These are phyloP conservation scores for Trichoderma virens DNA, from an alignment of 495 filamentous ascomycete genomes.

Conservation along the genomic window DNA sequence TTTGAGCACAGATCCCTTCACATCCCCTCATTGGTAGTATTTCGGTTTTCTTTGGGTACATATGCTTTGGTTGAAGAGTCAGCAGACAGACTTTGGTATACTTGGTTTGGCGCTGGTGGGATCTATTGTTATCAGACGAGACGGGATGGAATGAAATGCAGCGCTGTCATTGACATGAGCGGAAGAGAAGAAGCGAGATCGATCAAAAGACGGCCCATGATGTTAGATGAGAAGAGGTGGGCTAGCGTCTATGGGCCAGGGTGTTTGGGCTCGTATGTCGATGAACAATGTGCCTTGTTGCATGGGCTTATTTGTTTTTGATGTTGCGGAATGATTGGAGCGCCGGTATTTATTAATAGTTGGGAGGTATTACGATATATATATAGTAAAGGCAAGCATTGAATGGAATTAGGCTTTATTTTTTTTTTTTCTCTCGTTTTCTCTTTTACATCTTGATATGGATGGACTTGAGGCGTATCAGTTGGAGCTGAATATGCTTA, in stretches of 20 bases:
- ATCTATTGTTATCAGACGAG: neutral
- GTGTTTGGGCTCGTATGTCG: too few relatives aligned
- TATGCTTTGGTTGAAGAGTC: slow-evolving; percentile 8
- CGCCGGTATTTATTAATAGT: neutral
- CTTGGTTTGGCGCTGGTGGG: slow-evolving; percentile 1
- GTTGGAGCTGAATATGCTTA: neutral
- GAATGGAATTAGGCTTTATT: neutral
- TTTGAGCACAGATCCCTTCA: neutral
- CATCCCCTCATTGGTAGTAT: neutral
- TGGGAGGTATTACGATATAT: neutral
- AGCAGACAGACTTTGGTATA: neutral
- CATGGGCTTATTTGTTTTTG: neutral
- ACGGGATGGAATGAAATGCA: neutral
- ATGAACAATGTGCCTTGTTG: too few relatives aligned
- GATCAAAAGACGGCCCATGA: neutral
- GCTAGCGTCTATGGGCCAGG: too few relatives aligned
- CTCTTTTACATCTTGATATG: too few relatives aligned
- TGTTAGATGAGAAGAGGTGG: neutral
- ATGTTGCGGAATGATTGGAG: neutral
- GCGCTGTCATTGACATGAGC: neutral
- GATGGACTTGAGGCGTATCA: too few relatives aligned
- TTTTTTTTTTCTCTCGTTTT: neutral
- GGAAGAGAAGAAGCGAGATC: neutral
- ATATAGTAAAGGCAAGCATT: neutral
- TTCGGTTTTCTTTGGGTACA: neutral